Conservation (phyloP, 1,284 basidiomycete species). For the Cutaneotrichosporon sp. region DNA sequence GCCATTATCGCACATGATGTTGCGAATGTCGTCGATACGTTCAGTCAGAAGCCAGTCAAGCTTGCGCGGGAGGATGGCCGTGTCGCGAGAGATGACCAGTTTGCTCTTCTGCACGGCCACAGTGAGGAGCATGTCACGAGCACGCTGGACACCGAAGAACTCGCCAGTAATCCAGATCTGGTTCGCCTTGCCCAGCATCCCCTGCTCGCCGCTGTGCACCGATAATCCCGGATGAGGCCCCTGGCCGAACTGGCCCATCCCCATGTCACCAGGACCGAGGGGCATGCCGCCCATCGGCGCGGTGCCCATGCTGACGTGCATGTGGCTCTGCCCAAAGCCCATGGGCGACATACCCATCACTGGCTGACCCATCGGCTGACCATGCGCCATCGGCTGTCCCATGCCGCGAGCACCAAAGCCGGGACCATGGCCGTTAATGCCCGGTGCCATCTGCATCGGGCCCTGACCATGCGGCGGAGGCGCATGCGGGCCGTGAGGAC, state of each 20-base stretch:
- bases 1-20: conserved; percentile 92
- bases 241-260: conserved; percentile 30
- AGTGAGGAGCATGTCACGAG: conserved; percentile 89
- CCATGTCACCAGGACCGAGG: conserved; percentile 24
- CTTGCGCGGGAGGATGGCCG: conserved; percentile 89
- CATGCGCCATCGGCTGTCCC: conserved; percentile 23
- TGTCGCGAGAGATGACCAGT: conserved; percentile 83
- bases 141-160: conserved; percentile 92
- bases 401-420: conserved; percentile 18
- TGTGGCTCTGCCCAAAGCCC: conserved; percentile 30
- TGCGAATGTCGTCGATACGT: conserved; percentile 80
- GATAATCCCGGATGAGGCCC: conserved; percentile 39
- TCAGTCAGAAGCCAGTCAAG: conserved; percentile 97
- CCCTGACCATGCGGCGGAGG: conserved; percentile 20
- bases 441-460: conserved; percentile 32
- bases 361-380: conserved; percentile 20
- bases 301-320: conserved; percentile 38
- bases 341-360: conserved; percentile 23
- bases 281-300: conserved; percentile 31
- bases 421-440: conserved; percentile 21
- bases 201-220: conserved; percentile 52
- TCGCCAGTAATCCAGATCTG: conserved; percentile 95
- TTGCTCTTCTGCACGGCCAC: conserved; percentile 86
- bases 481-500: conserved; percentile 16
- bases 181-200: conserved; percentile 52